Percentiles rank a stretch among this genome's conserved stretches.
These are phyloP conservation scores for Fusarium chaquense DNA, from an alignment of 2,329 filamentous ascomycete species.

Conservation along the genomic window DNA sequence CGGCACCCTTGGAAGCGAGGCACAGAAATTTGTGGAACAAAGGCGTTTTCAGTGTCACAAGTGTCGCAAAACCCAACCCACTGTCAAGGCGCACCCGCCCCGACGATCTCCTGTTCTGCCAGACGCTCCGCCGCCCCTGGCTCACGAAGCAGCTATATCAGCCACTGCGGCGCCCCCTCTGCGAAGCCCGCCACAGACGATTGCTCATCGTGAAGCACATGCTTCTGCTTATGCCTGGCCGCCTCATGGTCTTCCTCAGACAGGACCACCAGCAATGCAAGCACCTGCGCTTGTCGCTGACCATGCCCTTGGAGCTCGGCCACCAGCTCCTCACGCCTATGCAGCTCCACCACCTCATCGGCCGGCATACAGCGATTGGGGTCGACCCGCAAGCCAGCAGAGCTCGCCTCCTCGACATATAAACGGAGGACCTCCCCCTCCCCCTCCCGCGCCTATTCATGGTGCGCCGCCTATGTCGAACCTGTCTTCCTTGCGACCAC, in stretches of 20 bases:
- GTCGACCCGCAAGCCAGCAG: conserved; percentile 63
- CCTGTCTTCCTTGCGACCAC: conserved; percentile 63
- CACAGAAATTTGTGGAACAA: conserved; percentile 69
- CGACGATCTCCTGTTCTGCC: conserved; percentile 37
- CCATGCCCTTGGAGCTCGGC: conserved; percentile 47
- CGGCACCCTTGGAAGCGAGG: conserved; percentile 65
- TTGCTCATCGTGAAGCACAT: conserved; percentile 47
- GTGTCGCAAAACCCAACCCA: conserved; percentile 69
- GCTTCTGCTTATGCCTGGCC: conserved; percentile 46
- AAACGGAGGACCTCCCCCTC: conserved; percentile 59
- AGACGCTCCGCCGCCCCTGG: conserved; percentile 39
- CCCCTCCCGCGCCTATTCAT: conserved; percentile 42
- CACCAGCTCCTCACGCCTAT: conserved; percentile 47
- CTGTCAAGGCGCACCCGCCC: conserved; percentile 52
- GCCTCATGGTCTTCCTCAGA: conserved; percentile 41
- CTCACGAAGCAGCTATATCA: conserved; percentile 34
- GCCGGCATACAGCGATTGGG: conserved; percentile 60
- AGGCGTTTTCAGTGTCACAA: conserved; percentile 80
- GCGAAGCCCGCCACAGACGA: conserved; percentile 48
- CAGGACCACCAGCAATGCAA: conserved; percentile 41
- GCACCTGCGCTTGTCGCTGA: conserved; percentile 44
- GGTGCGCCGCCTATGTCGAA: conserved; percentile 49
- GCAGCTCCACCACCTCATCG: conserved; percentile 47
- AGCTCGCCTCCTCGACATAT: conserved; percentile 62
- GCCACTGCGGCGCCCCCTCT: conserved; percentile 42